Evolutionary conservation across 2,329 filamentous ascomycete species (phyloP).

Genomic region (Colletotrichum phormii): DNA sequence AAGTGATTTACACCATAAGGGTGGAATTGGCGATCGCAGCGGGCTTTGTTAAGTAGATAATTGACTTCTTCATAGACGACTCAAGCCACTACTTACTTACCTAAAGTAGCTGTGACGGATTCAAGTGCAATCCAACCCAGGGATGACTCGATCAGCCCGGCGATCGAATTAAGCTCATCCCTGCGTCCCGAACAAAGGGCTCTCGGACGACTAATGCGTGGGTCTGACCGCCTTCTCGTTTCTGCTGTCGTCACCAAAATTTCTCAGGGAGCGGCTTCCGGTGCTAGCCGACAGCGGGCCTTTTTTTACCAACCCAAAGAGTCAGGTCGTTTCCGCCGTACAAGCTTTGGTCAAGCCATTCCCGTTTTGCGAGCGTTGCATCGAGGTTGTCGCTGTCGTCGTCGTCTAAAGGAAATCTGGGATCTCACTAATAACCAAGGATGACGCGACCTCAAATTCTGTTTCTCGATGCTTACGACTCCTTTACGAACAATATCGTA

Average conservation of each 20-base stretch:
- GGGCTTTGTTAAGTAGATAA: constrained; percentile 26
- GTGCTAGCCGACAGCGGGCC: constrained; percentile 30
- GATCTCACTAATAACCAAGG: constrained; percentile 1
- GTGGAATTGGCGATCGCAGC: constrained; percentile 22
- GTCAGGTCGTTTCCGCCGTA: constrained; percentile 8
- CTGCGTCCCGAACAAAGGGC: constrained; percentile 26
- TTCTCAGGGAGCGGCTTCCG: constrained; percentile 21
- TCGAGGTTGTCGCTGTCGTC: constrained; percentile 2
- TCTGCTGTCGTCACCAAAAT: constrained; percentile 32
- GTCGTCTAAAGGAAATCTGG: not conserved
- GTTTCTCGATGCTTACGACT: constrained; percentile 96
- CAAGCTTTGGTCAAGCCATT: constrained; percentile 19
- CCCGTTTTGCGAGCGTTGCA: constrained; percentile 11
- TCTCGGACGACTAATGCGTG: constrained; percentile 20
- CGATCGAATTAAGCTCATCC: constrained; percentile 31
- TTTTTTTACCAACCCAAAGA: constrained; percentile 15
- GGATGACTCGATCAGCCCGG: constrained; percentile 12
- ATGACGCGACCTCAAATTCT: constrained; percentile 69
- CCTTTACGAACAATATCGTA: constrained; percentile 95
- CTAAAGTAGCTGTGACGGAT: not conserved
- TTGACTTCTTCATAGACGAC: not conserved
- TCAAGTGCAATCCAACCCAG: not conserved
- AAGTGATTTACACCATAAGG: constrained; percentile 9
- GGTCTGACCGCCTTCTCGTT: constrained; percentile 32
- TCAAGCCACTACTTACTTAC: not conserved